Evolutionary conservation across 306 rosid species (phyloP).

Genomic region (Castanea crenata): DNA sequence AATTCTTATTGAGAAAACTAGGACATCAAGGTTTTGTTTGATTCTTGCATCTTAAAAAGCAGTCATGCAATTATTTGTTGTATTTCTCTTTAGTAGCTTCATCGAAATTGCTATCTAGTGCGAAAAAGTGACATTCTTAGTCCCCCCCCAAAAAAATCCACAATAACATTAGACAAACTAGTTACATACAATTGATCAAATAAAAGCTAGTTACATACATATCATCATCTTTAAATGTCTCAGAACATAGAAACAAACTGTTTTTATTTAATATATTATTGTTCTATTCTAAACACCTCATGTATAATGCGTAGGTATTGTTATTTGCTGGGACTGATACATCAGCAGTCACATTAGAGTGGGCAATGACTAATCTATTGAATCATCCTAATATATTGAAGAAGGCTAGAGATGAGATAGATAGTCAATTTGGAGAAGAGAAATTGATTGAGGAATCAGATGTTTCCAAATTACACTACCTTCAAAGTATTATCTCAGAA

Average conservation of each 20-base stretch:
- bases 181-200: too few species aligned
- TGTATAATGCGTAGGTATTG: background rate
- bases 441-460: conserved; percentile 28
- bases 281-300: too few species aligned
- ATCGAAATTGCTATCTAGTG: too few species aligned
- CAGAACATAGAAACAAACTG: conserved; percentile 3
- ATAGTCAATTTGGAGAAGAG: conserved; percentile 16
- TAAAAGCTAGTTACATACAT: too few species aligned
- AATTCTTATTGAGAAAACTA: background rate
- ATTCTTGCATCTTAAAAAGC: too few species aligned
- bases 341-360: background rate
- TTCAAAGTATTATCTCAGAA: conserved; percentile 31
- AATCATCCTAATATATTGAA: conserved; percentile 23
- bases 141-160: too few species aligned
- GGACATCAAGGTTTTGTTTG: too few species aligned
- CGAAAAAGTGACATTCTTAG: too few species aligned
- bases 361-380: conserved; percentile 25
- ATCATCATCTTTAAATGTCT: too few species aligned
- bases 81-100: too few species aligned
- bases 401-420: conserved; percentile 26
- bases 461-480: conserved; percentile 23
- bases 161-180: too few species aligned
- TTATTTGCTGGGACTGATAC: background rate
- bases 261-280: background rate
- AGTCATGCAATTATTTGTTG: too few species aligned